Base-by-base conservation (phyloP, 2,329 filamentous ascomycete species). In the Hypoxylon sp. region DNA sequence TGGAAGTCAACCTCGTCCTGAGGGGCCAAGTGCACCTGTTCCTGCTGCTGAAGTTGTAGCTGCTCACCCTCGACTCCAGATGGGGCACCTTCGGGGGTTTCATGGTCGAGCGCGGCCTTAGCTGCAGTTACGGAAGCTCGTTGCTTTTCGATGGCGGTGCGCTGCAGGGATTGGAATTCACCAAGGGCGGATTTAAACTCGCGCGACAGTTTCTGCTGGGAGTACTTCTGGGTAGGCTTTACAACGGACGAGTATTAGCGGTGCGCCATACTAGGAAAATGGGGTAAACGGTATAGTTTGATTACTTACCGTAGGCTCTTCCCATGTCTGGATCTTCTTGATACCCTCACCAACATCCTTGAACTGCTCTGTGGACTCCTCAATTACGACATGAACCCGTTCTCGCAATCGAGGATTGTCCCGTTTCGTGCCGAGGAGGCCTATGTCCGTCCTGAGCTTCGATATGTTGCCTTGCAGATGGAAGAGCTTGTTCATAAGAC, bases 1-100 rank as follows among this genome's bases (percentile, higher is more conserved):
- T 99, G 96, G 83, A 98, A 99, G 78, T 99, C 95, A 47, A 99
- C 96, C 77, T 99, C 97, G 74, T 93, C 91, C 79, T 99, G 96
- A 29, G 93, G 88, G 0, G 94, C 96, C 7, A 98, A 86, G 62
- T 93, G 92, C 11, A 92, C 85, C 73, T 94, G 88, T 73, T 96
- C 90, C 75, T 95, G 88, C 73, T 92, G 87, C 70, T 89, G 85
- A 50, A 89, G 86, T 62, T 85, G 83, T 52, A 86, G 85, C 60
- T 77, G 82, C 47, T 82, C 80, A 58, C 75, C 81, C 24, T 74
- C 73, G 13, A 73, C 73, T 63, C 75, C 39, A 69, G 71, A 29
- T 57, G 46, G 60, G 6, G 69, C 55, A 52, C 73, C 51, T 58
- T 73, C 79, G 10, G 72, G 75, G 19, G 76, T 74, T 19, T 83